Evolutionary conservation across 2,329 filamentous ascomycete species (phyloP).

Genomic region (Venturia asperata): DNA sequence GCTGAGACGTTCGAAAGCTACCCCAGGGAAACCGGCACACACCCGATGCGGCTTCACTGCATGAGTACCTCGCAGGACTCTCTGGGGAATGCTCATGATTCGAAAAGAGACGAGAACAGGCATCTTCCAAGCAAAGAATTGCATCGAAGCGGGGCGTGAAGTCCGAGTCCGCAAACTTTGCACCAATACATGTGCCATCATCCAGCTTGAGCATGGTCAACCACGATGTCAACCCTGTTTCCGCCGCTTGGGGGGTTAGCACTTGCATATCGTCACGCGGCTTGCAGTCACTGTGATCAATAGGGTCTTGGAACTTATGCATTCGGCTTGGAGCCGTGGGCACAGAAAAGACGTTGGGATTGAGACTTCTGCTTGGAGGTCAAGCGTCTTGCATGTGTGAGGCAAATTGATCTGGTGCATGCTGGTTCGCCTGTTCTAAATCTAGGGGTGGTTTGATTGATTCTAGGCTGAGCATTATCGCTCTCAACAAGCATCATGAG

Average conservation of each 20-base stretch:
- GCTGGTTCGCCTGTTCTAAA: neutral
- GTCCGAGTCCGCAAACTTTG: neutral
- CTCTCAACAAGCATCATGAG: neutral
- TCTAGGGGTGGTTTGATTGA: neutral
- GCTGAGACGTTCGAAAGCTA: neutral
- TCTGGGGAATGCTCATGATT: neutral
- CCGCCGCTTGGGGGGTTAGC: neutral
- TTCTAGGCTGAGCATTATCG: neutral
- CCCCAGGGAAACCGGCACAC: neutral
- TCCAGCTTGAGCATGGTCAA: constrained; percentile 4
- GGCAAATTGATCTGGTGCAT: neutral
- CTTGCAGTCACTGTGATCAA: neutral
- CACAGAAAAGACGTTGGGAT: neutral
- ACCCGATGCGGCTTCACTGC: neutral
- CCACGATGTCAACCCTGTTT: neutral
- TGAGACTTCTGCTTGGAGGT: neutral
- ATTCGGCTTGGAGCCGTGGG: neutral
- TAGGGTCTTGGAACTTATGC: neutral
- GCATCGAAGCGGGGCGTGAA: neutral
- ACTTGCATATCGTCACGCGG: constrained; percentile 8
- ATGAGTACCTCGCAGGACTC: constrained; percentile 10
- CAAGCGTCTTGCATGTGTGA: constrained; percentile 12
- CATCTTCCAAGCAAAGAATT: neutral
- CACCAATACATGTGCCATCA: neutral
- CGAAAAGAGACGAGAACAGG: neutral